Evolutionary conservation across 2,329 filamentous ascomycete species (phyloP), one percentile per base, ranked within the genome.

Genomic region (Didymella exigua): DNA sequence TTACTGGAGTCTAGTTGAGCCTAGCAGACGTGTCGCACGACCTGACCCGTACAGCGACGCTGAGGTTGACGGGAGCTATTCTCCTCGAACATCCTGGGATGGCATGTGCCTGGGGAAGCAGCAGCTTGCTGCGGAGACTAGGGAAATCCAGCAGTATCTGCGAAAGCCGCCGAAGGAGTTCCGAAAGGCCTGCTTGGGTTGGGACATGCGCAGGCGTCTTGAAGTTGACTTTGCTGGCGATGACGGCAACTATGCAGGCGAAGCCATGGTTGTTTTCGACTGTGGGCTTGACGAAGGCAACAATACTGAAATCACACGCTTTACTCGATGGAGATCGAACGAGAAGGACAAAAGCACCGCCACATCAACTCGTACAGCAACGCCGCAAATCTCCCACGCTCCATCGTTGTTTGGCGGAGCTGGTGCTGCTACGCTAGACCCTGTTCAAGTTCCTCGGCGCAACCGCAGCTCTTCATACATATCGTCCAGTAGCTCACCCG

Each of bases 221-320:
- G 89, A 95, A 66, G 91, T 96, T 2, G 95, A 99, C 70, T 98
- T 97, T 75, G 89, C 89, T 34, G 86, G 85, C 18, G 90, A 93
- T 61, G 89, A 95, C 75, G 84, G 85, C n/a, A 79, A 85, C 49
- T 85, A 87, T 43, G 88, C 87, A 23, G 92, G 92, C 18, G 93
- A 97, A 74, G 83, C 82, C 14, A 78, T 96, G 33, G 81, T 96
- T 23, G 82, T 96, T 2, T 81, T 97, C 41, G 82, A 86, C 29
- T 89, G 88, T 66, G 91, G 90, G 0, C 74, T 86, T n/a, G 84
- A 85, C 24, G 84, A 89, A 58, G 81, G 81, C 6, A 76, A 79
- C 27, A 74, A 75, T 11, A 79, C 84, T 5, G 76, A 77, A 7
- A 76, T 87, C 53, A 84, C 77, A 60, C 80, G 87, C 49, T 88